Percentiles rank a stretch among this genome's conserved stretches.
Conservation (phyloP, 2,329 filamentous ascomycete species). For the Paecilomyces sp. region DNA sequence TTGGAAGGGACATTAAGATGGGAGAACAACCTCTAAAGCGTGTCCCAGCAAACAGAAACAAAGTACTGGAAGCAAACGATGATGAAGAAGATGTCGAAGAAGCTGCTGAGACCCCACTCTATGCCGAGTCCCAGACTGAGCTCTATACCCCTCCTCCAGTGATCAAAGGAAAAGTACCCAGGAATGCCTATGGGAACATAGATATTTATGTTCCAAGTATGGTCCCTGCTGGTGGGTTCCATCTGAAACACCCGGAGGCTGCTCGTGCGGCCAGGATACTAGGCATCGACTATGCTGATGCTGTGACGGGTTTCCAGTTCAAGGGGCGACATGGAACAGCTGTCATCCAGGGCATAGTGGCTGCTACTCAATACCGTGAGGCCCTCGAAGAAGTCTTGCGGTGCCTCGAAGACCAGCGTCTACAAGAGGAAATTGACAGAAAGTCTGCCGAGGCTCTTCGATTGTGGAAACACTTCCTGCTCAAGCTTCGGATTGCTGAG, state of each 20-base stretch:
- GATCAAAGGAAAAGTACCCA: constrained; percentile 60
- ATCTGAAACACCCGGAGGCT: constrained; percentile 53
- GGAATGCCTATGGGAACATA: constrained; percentile 56
- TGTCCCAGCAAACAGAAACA: constrained; percentile 44
- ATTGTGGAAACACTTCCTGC: constrained; percentile 54
- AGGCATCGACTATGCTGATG: constrained; percentile 79
- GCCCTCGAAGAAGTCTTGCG: constrained; percentile 63
- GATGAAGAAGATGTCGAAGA: constrained; percentile 38
- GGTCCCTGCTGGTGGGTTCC: constrained; percentile 54
- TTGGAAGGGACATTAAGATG: constrained; percentile 70
- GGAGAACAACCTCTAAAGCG: constrained; percentile 79
- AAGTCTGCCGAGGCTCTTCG: constrained; percentile 44
- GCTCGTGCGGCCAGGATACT: constrained; percentile 66
- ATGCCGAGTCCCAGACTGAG: constrained; percentile 57
- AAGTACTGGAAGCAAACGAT: constrained; percentile 22
- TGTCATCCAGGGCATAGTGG: constrained; percentile 68
- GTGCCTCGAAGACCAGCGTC: constrained; percentile 60
- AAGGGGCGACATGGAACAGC: constrained; percentile 80
- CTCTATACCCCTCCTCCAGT: constrained; percentile 71
- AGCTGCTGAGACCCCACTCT: constrained; percentile 51
- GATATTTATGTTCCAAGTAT: constrained; percentile 59
- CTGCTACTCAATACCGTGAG: constrained; percentile 64
- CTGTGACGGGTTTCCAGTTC: constrained; percentile 85
- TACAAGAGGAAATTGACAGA: constrained; percentile 54
- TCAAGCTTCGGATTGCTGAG: constrained; percentile 63